Percentiles rank a stretch among this genome's conserved stretches.
Evolutionary conservation across 225 moss, liverwort and hornwort species (phyloP).

Genomic region (Thuidium tamariscinum): DNA sequence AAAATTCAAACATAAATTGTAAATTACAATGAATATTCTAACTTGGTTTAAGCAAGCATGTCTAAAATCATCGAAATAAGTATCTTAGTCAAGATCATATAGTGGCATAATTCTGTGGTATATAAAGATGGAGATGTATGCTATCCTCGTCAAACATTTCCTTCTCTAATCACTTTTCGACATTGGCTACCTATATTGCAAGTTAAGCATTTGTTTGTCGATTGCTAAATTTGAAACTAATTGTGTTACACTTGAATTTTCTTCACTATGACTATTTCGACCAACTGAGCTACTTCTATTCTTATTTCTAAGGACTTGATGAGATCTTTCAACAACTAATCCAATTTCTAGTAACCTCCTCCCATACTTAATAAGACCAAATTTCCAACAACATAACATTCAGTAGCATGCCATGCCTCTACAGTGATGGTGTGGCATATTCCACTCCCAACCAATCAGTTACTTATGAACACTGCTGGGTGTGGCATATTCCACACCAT

Average conservation of each 20-base stretch:
- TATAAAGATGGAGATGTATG: too few relatives aligned
- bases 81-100: not conserved
- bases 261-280: not conserved
- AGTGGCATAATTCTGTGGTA: too few relatives aligned
- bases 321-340: not conserved
- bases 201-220: not conserved
- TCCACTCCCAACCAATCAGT: too few relatives aligned
- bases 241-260: not conserved
- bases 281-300: fast-evolving
- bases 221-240: not conserved
- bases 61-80: not conserved
- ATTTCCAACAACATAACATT: too few relatives aligned
- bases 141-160: not conserved
- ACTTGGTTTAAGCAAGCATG: not conserved
- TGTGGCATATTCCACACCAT: too few relatives aligned
- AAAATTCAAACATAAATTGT: not conserved
- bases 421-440: too few relatives aligned
- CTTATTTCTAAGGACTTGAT: fast-evolving
- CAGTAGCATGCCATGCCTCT: too few relatives aligned
- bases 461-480: too few relatives aligned
- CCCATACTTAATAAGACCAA: not conserved
- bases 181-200: fast-evolving
- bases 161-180: fast-evolving
- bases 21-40: not conserved
- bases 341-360: not conserved